These are phyloP conservation scores for Aspergillus texensis DNA, from an alignment of 2,329 filamentous ascomycete species.

Conservation along the genomic window DNA sequence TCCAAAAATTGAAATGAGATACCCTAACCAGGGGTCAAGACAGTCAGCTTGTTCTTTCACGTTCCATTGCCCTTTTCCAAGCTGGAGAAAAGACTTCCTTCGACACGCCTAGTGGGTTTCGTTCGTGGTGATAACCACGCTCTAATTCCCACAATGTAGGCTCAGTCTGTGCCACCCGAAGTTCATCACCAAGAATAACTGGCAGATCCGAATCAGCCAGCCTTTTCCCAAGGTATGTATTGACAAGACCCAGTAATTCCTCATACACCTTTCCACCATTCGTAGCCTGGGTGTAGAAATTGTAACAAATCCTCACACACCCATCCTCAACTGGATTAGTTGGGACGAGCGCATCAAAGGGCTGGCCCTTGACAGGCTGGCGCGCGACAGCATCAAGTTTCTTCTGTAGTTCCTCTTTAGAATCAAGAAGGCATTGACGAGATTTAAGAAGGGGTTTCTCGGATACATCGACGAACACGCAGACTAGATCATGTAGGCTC, in stretches of 20 bases:
- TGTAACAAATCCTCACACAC: neutral
- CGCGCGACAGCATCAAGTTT: neutral
- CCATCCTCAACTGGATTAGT: neutral
- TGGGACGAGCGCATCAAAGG: neutral
- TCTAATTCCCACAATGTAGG: neutral
- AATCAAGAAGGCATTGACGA: neutral
- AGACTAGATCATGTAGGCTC: neutral
- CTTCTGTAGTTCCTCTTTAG: neutral
- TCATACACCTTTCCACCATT: neutral
- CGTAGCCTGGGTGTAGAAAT: neutral
- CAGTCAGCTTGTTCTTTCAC: neutral
- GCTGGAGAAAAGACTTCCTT: neutral
- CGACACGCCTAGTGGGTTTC: neutral
- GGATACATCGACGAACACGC: neutral
- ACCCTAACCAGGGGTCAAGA: neutral
- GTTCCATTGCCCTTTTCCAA: neutral
- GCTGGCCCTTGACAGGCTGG: no score
- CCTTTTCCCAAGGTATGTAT: neutral
- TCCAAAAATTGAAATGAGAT: neutral
- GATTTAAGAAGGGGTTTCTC: accelerated
- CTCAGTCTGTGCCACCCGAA: neutral
- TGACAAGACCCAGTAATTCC: neutral
- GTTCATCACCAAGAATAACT: neutral
- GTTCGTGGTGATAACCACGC: neutral
- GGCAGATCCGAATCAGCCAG: neutral